phyloP scores from a whole-genome alignment of 2,329 filamentous ascomycete genomes.

The Neonectria faginata region DNA sequence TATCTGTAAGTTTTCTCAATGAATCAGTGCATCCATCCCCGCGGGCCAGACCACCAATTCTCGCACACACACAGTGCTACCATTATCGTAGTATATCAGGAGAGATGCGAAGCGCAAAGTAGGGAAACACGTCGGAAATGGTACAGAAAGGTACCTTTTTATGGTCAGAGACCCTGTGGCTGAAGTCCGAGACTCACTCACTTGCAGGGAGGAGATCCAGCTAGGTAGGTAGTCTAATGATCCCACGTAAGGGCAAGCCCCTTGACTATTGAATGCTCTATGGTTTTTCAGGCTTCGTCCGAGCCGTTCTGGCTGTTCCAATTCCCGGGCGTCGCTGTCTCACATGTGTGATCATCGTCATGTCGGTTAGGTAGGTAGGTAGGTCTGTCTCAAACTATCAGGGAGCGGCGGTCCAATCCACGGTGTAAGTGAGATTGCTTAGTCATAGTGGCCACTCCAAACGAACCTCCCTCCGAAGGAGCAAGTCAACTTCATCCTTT shows the following conservation, averaged over 20 bases:
- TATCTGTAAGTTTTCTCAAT: background rate
- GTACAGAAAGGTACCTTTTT: background rate
- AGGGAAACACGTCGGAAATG: background rate
- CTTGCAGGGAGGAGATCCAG: too few relatives aligned
- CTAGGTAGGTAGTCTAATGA: too few relatives aligned
- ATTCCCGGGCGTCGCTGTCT: constrained; percentile 16
- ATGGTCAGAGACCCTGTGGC: too few relatives aligned
- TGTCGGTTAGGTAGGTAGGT: constrained; percentile 1
- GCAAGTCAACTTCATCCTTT: constrained; percentile 43
- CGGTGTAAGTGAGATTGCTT: constrained; percentile 24
- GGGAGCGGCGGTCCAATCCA: background rate
- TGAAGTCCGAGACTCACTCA: too few relatives aligned
- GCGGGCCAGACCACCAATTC: background rate
- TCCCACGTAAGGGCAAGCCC: too few relatives aligned
- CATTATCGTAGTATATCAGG: background rate
- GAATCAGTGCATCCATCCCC: background rate
- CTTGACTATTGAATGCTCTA: background rate
- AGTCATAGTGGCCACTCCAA: constrained; percentile 33
- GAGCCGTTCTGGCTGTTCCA: background rate
- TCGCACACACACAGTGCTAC: background rate
- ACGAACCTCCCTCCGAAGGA: constrained; percentile 35
- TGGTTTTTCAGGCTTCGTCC: background rate
- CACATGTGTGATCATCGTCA: background rate
- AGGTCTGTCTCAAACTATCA: background rate
- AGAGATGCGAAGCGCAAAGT: background rate